Evolutionary conservation across 73 alveolate species (phyloP).

Genomic region (Paramecium pentaurelia): DNA sequence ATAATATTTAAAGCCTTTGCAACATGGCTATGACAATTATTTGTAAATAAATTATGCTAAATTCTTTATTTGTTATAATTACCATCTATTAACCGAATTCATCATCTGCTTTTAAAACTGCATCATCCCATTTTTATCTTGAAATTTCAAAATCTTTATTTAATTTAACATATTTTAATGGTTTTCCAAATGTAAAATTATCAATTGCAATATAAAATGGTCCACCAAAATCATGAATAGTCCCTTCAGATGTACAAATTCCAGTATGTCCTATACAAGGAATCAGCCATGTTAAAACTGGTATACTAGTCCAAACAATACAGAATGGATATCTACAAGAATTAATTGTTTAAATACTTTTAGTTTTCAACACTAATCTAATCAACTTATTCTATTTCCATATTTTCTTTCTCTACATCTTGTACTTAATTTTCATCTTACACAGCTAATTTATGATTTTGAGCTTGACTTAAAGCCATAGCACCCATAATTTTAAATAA

Average conservation of each 20-base stretch:
- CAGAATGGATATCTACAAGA: conserved; percentile 83
- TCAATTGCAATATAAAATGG: conserved; percentile 90
- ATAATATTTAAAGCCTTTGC: conserved; percentile 65
- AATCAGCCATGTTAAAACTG: conserved; percentile 79
- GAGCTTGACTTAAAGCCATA: not conserved
- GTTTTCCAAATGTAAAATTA: conserved; percentile 93
- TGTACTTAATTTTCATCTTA: not conserved
- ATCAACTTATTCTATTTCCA: not conserved
- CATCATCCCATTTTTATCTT: conserved; percentile 33
- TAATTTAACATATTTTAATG: conserved; percentile 79
- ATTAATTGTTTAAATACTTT: not conserved
- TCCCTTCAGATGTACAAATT: conserved; percentile 84
- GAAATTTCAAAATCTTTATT: not conserved
- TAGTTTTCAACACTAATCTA: not conserved
- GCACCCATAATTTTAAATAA: not conserved
- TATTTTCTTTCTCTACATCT: not conserved
- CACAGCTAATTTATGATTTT: not conserved
- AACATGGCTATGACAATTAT: conserved; percentile 76
- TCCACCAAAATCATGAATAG: conserved; percentile 94
- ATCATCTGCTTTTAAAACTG: conserved; percentile 29
- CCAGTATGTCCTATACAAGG: conserved; percentile 97
- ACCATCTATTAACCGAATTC: conserved; percentile 44
- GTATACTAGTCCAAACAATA: conserved; percentile 96
- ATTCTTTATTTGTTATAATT: not conserved
- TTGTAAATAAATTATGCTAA: conserved; percentile 59